These are phyloP conservation scores for Pseudodiploospora longispora DNA, from an alignment of 2,329 filamentous ascomycete species.

Conservation along the genomic window DNA sequence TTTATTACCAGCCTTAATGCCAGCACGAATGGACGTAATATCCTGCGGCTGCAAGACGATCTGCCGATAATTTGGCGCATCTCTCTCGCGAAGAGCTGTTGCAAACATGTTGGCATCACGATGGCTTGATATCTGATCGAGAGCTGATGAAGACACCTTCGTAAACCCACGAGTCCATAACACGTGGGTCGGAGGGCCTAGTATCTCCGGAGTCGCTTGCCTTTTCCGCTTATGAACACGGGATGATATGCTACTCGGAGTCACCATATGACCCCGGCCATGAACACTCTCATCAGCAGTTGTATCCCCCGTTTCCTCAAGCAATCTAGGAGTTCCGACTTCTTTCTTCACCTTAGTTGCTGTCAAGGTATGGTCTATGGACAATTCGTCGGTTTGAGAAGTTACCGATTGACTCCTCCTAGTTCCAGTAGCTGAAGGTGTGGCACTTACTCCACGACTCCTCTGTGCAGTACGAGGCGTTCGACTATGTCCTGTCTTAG, in stretches of 20 bases:
- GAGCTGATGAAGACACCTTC: constrained; percentile 61
- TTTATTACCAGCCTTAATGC: constrained; percentile 65
- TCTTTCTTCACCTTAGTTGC: constrained; percentile 50
- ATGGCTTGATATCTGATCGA: constrained; percentile 71
- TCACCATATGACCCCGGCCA: constrained; percentile 28
- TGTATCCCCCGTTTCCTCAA: constrained; percentile 48
- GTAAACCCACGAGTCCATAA: constrained; percentile 69
- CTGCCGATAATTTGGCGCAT: constrained; percentile 67
- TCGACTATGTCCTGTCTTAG: constrained; percentile 23
- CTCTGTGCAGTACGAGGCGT: constrained; percentile 29
- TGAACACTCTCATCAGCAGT: constrained; percentile 45
- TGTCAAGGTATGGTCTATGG: constrained; percentile 32
- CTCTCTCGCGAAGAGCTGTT: constrained; percentile 63
- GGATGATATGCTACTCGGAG: constrained; percentile 29
- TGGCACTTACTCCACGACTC: constrained; percentile 24
- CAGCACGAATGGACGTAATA: constrained; percentile 67
- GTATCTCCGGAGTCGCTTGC: constrained; percentile 39
- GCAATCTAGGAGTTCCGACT: constrained; percentile 43
- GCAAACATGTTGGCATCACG: constrained; percentile 75
- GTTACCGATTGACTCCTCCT: constrained; percentile 38
- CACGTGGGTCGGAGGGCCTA: constrained; percentile 56
- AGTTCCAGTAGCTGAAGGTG: constrained; percentile 25
- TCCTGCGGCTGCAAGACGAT: constrained; percentile 70
- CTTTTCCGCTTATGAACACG: constrained; percentile 48
- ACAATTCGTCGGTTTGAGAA: constrained; percentile 40